Conservation (phyloP, 495 filamentous ascomycete species). For the Tetracladium setigerum region DNA sequence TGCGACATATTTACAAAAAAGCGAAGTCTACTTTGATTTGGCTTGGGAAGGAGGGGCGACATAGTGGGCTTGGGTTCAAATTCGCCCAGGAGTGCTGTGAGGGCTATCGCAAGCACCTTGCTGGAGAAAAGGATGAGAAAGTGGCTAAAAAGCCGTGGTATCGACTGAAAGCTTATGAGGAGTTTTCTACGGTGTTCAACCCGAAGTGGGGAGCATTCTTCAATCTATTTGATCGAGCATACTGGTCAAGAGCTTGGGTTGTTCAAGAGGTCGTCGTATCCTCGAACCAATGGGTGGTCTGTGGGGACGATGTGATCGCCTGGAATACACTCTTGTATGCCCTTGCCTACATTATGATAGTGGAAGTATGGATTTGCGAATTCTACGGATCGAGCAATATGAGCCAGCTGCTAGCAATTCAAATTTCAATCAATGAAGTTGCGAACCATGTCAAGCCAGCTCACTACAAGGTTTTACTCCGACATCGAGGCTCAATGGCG, state of each 20-base stretch:
- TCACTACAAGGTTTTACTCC: neutral
- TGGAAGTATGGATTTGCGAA: neutral
- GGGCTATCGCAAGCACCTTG: neutral
- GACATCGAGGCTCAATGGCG: neutral
- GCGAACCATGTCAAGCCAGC: neutral
- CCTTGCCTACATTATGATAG: constrained; percentile 7
- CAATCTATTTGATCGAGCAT: constrained; percentile 16
- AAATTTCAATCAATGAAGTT: neutral
- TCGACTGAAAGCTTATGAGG: no score
- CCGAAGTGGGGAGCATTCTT: constrained; percentile 15
- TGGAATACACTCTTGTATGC: constrained; percentile 15
- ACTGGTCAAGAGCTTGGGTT: constrained; percentile 21
- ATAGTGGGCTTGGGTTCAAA: neutral
- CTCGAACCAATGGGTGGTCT: constrained; percentile 6
- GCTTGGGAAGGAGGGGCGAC: neutral
- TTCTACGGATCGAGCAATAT: neutral
- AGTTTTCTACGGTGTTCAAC: neutral
- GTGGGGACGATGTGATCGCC: constrained; percentile 11
- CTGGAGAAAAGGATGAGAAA: no score
- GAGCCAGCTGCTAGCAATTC: neutral
- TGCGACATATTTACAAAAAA: neutral
- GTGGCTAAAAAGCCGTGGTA: neutral
- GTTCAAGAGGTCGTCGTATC: constrained; percentile 21
- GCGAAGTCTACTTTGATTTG: neutral
- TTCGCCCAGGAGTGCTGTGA: no score